Evolutionary conservation across 768 basidiomycete species (phyloP), one percentile per base, ranked within the genome.

Genomic region (Gautieria morchelliformis): DNA sequence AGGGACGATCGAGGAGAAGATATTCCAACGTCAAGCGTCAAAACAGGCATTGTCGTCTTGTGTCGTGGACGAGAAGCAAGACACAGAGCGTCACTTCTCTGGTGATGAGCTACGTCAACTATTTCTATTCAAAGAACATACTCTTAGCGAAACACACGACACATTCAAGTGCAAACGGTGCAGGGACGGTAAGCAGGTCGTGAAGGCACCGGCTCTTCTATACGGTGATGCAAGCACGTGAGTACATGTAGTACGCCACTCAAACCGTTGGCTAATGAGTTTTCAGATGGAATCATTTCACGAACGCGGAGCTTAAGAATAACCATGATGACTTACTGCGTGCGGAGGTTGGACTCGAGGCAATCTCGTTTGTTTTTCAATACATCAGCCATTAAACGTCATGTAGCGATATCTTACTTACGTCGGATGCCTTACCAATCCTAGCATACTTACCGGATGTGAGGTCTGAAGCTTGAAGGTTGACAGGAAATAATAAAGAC

Each of bases 171-270:
- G 92, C 71, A 91, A 89, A 69, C 79, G 90, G 52, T 95, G 93
- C 70, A 86, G 81, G 71, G 76, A 93, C 60, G 93, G 92, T 19
- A 87, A 80, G 64, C 96, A 98, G 68, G 66, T 78, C 45, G 76
- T 81, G 64, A 97, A 95, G 70, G 77, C 90, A 4, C 83, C 85
- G 2, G 93, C 91, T 0, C 68, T 98, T 64, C 68, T 99, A 15
- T 98, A 98, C 62, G 96, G 96, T 15, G 96, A 99, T 69, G 93
- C 90, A 2, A 94, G 92, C 87, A 89, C 94, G 91, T 93, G 78
- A 60, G 93, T 84, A 37, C 35, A 52, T 61, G 40, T 22, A 53
- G 14, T 42, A 58, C 24, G 15, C 33, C 20, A 52, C 35, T 0
- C 33, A n/a, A 47, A 24, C 33, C 51, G 46, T 30, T 22, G 52